Evolutionary conservation across 78 protist species (phyloP).

Genomic region (Dictyostelium firmibasis): DNA sequence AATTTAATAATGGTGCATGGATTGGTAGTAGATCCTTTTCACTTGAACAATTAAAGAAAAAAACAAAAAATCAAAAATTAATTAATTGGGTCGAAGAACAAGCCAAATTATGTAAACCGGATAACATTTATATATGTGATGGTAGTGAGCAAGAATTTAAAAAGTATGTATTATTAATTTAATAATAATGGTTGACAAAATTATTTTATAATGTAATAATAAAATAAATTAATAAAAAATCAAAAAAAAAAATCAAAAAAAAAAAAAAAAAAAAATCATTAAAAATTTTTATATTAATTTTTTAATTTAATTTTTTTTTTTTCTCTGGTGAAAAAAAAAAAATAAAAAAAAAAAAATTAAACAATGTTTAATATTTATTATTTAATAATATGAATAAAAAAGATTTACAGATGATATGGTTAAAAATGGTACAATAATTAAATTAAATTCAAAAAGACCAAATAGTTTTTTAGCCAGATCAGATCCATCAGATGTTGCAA

Average conservation of each 20-base stretch:
- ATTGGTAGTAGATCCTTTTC: constrained; percentile 28
- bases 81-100: constrained; percentile 76
- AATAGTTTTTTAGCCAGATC: constrained; percentile 88
- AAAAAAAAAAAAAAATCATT: not conserved
- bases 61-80: constrained; percentile 78
- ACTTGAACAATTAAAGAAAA: constrained; percentile 10
- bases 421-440: constrained; percentile 63
- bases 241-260: not conserved
- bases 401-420: constrained; percentile 48
- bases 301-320: not conserved
- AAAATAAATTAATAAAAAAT: not conserved
- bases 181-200: not conserved
- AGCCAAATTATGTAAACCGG: constrained; percentile 77
- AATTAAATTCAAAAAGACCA: constrained; percentile 83
- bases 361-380: not conserved
- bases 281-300: not conserved
- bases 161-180: constrained; percentile 15
- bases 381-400: not conserved
- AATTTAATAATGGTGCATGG: not conserved
- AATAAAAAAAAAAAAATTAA: not conserved
- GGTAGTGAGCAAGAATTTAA: constrained; percentile 85
- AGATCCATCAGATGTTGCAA: constrained; percentile 88
- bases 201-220: not conserved
- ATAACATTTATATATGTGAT: constrained; percentile 79
- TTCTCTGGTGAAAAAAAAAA: too few relatives aligned